Base-by-base conservation (phyloP, 306 rosid species). In the Ceratonia siliqua region DNA sequence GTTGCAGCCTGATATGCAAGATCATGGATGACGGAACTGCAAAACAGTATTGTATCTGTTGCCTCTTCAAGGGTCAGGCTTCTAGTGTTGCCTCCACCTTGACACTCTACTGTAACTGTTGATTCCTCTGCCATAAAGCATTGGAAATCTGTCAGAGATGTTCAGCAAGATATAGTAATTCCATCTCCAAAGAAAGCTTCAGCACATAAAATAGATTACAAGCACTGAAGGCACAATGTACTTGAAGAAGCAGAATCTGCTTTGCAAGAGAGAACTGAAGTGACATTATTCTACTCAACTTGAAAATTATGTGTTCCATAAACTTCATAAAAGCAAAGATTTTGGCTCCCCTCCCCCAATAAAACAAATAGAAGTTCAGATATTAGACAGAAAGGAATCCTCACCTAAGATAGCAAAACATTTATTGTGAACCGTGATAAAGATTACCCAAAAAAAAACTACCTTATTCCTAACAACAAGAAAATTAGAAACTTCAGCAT, bases 41-140 rank as follows among this genome's bases (percentile, higher is more conserved):
- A 94, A 83, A 94, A 90, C 27, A 94, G 95, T 45, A 94, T 94
- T 13, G 97, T 85, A 77, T 94, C 93, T 6, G 98, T 91, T 62
- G 95, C 98, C 89, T 94, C 98, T 79, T 88, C 98, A 28, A 94
- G 95, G 38, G 98, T 91, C 68, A 90, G 85, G 92, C 90, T 94
- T 83, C 88, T 87, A 14, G 83, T 57, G 82, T 75, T 87, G 36
- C 87, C 88, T 83, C 85, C 87, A 62, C 85, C 86, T 57, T 38
- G 88, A 74, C 85, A 83, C 78, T 91, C 96, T 32, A 91, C 93
- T 68, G 85, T 83, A 76, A 94, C 89, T 5, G 86, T 84, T 14
- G 98, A 89, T 82, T 79, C 96, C 79, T 88, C 93, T 79, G 92
- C 78, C 78, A 78, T 63, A 78, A 76, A 79, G 53, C 56, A 58